Conservation (phyloP, 306 rosid genomes). For the Gleditsia sinensis region DNA sequence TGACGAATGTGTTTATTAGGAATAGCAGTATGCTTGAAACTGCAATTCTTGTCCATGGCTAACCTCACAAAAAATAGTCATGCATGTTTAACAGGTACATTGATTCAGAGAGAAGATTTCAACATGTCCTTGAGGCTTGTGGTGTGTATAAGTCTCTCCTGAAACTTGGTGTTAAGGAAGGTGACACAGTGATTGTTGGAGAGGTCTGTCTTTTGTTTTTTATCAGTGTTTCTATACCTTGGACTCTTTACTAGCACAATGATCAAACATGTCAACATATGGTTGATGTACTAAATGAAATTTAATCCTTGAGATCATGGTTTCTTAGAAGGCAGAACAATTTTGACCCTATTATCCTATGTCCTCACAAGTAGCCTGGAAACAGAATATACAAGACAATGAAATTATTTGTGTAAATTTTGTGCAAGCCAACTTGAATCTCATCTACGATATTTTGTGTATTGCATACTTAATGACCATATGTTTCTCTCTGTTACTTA, state of each 20-base stretch:
- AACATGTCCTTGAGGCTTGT: conserved; percentile 94
- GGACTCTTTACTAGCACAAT: conserved; percentile 13
- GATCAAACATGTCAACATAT: conserved; percentile 19
- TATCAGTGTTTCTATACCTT: conserved; percentile 25
- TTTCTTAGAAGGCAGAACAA: conserved; percentile 19
- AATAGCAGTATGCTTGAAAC: conserved; percentile 24
- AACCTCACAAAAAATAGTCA: conserved; percentile 29
- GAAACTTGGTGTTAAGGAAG: conserved; percentile 85
- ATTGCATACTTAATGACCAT: conserved; percentile 21
- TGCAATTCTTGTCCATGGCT: conserved; percentile 8
- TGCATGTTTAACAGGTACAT: conserved; percentile 57
- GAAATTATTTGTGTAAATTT: background rate
- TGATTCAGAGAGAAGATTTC: conserved; percentile 93
- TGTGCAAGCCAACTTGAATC: conserved; percentile 9
- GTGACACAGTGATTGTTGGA: conserved; percentile 78
- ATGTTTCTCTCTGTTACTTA: conserved; percentile 28
- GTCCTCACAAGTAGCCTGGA: conserved; percentile 25
- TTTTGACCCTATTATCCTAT: conserved; percentile 18
- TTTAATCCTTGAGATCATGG: conserved; percentile 1
- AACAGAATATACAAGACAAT: conserved; percentile 1
- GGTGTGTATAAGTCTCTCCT: conserved; percentile 83
- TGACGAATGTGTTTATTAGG: conserved; percentile 12
- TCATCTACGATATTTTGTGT: conserved; percentile 25
- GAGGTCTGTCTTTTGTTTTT: conserved; percentile 57
- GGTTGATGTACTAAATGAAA: conserved; percentile 27